phyloP scores from a whole-genome alignment of 2,329 filamentous ascomycete genomes.

The Hymenoscyphus fructigenus region DNA sequence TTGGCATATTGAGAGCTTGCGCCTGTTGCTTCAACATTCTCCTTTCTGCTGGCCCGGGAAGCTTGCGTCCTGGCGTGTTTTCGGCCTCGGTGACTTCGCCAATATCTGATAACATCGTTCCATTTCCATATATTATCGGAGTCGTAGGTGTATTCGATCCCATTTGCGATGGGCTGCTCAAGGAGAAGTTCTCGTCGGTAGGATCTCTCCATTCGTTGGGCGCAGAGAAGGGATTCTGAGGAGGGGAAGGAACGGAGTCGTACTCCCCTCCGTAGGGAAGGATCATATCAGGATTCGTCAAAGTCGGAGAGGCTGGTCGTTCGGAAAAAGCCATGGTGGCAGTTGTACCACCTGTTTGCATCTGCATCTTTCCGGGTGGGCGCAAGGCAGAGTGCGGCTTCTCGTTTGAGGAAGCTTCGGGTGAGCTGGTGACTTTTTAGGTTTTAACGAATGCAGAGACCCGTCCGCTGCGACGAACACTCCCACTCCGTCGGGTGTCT shows the following conservation, averaged over 20 bases:
- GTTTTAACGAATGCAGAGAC: not conserved
- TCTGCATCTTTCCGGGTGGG: slow-evolving; percentile 29
- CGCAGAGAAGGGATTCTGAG: slow-evolving; percentile 39
- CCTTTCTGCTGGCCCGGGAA: slow-evolving; percentile 35
- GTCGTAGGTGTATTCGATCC: slow-evolving; percentile 51
- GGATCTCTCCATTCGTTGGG: slow-evolving; percentile 38
- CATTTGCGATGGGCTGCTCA: slow-evolving; percentile 44
- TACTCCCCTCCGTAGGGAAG: slow-evolving; percentile 68
- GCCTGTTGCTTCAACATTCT: slow-evolving; percentile 32
- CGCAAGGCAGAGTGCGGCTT: not conserved
- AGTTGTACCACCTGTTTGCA: slow-evolving; percentile 29
- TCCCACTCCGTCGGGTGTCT: not conserved
- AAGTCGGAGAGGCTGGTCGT: slow-evolving; percentile 72
- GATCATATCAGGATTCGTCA: slow-evolving; percentile 95
- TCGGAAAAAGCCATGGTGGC: slow-evolving; percentile 40
- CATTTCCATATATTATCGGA: slow-evolving; percentile 68
- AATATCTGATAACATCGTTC: slow-evolving; percentile 68
- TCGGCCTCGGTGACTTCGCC: slow-evolving; percentile 55
- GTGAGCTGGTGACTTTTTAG: not conserved
- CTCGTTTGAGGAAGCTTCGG: not conserved
- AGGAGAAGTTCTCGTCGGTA: slow-evolving; percentile 32
- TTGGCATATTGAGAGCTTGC: slow-evolving; percentile 26
- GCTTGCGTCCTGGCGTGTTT: slow-evolving; percentile 44
- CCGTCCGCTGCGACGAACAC: slow-evolving; percentile 2
- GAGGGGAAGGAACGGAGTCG: slow-evolving; percentile 51